A percentile compares a stretch with the other conserved stretches of the same genome.
Conservation (phyloP, 2,329 filamentous ascomycete genomes). For the Fusarium palustre region DNA sequence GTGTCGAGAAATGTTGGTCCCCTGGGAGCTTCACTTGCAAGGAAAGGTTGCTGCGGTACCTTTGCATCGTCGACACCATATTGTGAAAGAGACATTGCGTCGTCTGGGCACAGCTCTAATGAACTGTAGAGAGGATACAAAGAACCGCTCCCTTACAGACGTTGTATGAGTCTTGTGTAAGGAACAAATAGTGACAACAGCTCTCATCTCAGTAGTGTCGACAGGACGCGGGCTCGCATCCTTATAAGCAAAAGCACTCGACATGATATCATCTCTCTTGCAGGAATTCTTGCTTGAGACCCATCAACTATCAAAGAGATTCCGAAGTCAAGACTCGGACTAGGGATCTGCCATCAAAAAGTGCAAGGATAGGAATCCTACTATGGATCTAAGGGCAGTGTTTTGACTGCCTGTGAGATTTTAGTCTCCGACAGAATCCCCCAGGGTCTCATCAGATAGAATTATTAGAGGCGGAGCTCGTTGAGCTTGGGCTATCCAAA, state of each 20-base stretch:
- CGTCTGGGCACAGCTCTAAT: background rate
- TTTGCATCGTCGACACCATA: slow-evolving; percentile 35
- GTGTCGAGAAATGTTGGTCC: slow-evolving; percentile 57
- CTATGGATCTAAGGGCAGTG: slow-evolving; percentile 31
- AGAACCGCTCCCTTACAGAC: background rate
- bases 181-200: background rate
- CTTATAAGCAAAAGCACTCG: slow-evolving; percentile 22
- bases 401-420: slow-evolving; percentile 37
- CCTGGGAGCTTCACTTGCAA: slow-evolving; percentile 46
- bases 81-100: slow-evolving; percentile 33
- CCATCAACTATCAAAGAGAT: slow-evolving; percentile 1
- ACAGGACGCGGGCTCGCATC: slow-evolving; percentile 2
- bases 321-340: slow-evolving; percentile 3
- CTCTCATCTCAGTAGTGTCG: background rate
- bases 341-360: slow-evolving; percentile 28
- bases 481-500: background rate
- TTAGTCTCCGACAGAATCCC: slow-evolving; percentile 24
- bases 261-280: background rate
- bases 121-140: background rate
- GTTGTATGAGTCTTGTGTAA: background rate
- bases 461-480: slow-evolving; percentile 18
- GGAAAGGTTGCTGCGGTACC: slow-evolving; percentile 55
- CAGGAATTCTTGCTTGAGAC: background rate
- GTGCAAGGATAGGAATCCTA: slow-evolving; percentile 17
- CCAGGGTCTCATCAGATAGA: slow-evolving; percentile 5